phyloP scores from a whole-genome alignment of 768 basidiomycete genomes.

The Suillus fuscotomentosus region DNA sequence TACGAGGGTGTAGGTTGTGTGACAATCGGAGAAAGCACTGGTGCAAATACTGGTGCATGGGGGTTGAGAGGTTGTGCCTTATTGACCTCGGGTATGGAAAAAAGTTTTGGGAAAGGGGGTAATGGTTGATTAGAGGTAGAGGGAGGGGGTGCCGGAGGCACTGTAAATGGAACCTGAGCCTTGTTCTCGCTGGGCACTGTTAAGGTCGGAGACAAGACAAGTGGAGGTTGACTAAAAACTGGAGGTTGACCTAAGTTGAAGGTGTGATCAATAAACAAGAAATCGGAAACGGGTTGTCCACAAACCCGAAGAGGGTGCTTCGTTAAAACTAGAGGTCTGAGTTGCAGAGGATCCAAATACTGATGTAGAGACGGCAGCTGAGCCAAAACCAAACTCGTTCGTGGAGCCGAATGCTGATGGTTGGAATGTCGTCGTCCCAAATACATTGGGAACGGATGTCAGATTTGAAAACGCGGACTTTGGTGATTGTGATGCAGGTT shows the following conservation, averaged over 20 bases:
- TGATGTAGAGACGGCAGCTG: slow-evolving; percentile 6
- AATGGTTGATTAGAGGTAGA: neutral
- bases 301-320: neutral
- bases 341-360: slow-evolving; percentile 9
- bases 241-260: neutral
- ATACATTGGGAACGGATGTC: slow-evolving; percentile 32
- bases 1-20: slow-evolving; percentile 1
- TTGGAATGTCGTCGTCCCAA: slow-evolving; percentile 21
- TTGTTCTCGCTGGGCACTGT: neutral
- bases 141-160: no score
- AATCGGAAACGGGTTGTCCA: neutral
- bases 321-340: neutral
- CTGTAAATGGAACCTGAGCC: neutral
- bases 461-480: slow-evolving; percentile 36
- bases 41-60: slow-evolving; percentile 15
- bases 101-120: neutral
- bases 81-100: neutral
- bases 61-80: slow-evolving; percentile 15
- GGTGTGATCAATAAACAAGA: neutral
- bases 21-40: slow-evolving; percentile 1
- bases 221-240: neutral
- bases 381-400: slow-evolving; percentile 5
- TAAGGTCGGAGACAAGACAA: neutral
- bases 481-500: slow-evolving; percentile 12
- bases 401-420: slow-evolving; percentile 18